These are phyloP conservation scores for Suillus occidentalis DNA, from an alignment of 768 basidiomycete species.

Conservation along the genomic window DNA sequence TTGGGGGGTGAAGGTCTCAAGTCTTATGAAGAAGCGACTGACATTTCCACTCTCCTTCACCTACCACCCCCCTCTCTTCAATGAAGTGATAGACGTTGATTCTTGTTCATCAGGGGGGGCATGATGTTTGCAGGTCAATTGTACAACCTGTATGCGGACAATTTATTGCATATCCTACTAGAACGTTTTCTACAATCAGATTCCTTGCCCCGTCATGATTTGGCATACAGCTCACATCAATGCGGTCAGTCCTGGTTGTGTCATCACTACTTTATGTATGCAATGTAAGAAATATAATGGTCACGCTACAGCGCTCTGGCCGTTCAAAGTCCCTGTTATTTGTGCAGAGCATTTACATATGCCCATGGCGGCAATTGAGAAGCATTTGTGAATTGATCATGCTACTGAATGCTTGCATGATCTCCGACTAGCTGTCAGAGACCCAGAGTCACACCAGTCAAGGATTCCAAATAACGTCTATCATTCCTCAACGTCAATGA, in stretches of 20 bases:
- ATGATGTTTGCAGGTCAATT: neutral
- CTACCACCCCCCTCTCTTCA: constrained; percentile 5
- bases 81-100: too few relatives aligned
- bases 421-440: neutral
- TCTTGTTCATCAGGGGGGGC: neutral
- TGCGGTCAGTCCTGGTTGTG: too few relatives aligned
- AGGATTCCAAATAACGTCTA: neutral
- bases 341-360: neutral
- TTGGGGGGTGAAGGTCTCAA: constrained; percentile 18
- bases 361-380: neutral
- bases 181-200: neutral
- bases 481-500: neutral
- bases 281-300: too few relatives aligned
- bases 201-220: neutral
- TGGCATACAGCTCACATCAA: too few relatives aligned
- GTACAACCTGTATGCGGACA: neutral
- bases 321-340: too few relatives aligned
- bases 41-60: constrained; percentile 18
- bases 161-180: neutral
- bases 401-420: neutral
- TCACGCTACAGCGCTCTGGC: too few relatives aligned
- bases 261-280: too few relatives aligned
- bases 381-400: neutral
- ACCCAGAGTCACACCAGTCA: neutral
- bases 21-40: constrained; percentile 19